Evolutionary conservation across 2,329 filamentous ascomycete species (phyloP), one percentile per base, ranked within the genome.

Genomic region (Talaromyces sp.): DNA sequence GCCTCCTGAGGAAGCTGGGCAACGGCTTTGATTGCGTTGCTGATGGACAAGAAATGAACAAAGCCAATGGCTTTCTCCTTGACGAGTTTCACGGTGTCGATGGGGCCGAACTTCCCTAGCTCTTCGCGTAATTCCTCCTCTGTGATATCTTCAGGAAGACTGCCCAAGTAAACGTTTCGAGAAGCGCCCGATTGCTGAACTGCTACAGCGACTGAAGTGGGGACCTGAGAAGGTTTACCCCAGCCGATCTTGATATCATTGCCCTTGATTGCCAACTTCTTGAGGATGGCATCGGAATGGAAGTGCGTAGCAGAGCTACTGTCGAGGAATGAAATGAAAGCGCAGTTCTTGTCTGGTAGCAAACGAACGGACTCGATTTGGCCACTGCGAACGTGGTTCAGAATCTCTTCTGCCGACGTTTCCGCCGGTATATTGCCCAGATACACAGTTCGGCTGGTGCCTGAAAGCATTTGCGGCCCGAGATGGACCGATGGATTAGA

Each of bases 241-340:
- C 95, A 99, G 66, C 95, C 95, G 71, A 99, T 93, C 83, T 99
- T 99, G 82, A 99, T 97, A 76, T 99, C 95, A 81, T 98, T 95
- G 28, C 93, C 93, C 79, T 96, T 93, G 81, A 99, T 96, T 71
- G 93, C 93, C 75, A 99, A 86, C 84, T 98, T 99, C 84, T 99
- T 99, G 85, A 99, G 86, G 79, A 99, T 99, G 69, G 95, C 95
- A 83, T 99, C 95, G 21, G 95, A 99, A 82, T 99, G 95, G 81
- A 99, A 99, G 76, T 99, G 95, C 23, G 93, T 98, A 62, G 95
- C 95, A 33, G 95, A 97, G 80, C 93, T 96, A 71, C 93, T 92
- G 73, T 99, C 95, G 68, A 99, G 83, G 82, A 99, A 99, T 7
- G 95, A 99, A 75, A 99, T 98, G 83, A 99, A 99, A 63, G 95